These are phyloP conservation scores for Fusarium mangiferae DNA, from an alignment of 2,329 filamentous ascomycete species.

Conservation along the genomic window DNA sequence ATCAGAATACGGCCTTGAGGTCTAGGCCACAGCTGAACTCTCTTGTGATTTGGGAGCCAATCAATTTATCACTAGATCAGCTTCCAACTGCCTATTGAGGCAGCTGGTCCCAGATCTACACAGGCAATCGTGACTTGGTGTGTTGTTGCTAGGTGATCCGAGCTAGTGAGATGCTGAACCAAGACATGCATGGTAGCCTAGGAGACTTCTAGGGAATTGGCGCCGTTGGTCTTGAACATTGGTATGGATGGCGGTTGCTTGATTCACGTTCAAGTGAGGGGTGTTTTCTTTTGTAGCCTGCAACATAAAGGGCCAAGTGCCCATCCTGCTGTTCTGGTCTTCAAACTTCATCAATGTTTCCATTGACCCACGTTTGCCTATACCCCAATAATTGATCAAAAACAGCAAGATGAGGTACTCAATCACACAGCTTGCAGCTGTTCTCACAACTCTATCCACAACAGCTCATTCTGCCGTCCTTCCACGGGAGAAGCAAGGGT, in stretches of 20 bases:
- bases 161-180: neutral
- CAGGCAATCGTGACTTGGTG: neutral
- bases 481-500: constrained; percentile 1
- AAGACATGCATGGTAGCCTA: neutral
- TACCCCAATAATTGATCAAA: neutral
- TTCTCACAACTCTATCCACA: neutral
- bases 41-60: neutral
- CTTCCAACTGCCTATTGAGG: neutral
- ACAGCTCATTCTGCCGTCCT: neutral
- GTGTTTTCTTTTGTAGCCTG: neutral
- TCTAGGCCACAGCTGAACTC: neutral
- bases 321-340: neutral
- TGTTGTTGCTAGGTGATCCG: neutral
- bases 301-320: neutral
- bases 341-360: neutral
- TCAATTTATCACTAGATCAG: neutral
- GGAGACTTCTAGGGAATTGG: neutral
- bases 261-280: neutral
- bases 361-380: neutral
- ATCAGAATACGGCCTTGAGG: neutral
- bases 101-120: neutral
- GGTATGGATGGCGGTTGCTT: neutral
- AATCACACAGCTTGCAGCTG: neutral
- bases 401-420: constrained; percentile 1
- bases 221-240: neutral